Conservation (phyloP, 1,284 basidiomycete genomes). For the Rhodotorula mucilaginosa region DNA sequence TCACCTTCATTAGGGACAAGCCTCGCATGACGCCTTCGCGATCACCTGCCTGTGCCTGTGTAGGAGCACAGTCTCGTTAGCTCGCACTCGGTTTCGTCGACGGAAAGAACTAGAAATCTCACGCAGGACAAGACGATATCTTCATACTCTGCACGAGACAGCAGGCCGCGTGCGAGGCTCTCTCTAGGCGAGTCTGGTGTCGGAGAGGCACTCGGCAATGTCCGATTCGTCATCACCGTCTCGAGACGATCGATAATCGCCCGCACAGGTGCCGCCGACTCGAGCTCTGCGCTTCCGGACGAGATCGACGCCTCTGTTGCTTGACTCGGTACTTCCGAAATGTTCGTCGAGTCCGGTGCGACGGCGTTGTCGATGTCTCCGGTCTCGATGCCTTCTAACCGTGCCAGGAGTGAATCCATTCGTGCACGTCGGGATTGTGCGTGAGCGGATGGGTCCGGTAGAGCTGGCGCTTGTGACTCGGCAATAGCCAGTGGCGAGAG, state of each 20-base stretch:
- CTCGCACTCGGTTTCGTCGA: no score
- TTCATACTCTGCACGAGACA: slow-evolving; percentile 57
- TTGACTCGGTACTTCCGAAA: no score
- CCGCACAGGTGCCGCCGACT: background rate
- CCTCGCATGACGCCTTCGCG: slow-evolving; percentile 48
- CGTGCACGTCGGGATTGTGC: slow-evolving; percentile 12
- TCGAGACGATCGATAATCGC: slow-evolving; percentile 14
- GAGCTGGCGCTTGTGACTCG: slow-evolving; percentile 7
- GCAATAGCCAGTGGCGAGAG: slow-evolving; percentile 17
- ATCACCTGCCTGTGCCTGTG: slow-evolving; percentile 51
- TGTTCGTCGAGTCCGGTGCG: background rate
- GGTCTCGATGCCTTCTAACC: slow-evolving; percentile 18
- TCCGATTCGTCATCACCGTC: background rate
- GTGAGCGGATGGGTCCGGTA: slow-evolving; percentile 22
- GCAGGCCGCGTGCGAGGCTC: slow-evolving; percentile 44
- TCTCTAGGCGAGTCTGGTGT: background rate
- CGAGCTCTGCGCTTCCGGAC: no score
- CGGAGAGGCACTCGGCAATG: no score
- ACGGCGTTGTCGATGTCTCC: slow-evolving; percentile 1
- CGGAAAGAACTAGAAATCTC: background rate
- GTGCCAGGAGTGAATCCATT: slow-evolving; percentile 22
- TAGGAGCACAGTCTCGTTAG: slow-evolving; percentile 2
- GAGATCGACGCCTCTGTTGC: no score
- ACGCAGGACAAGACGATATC: slow-evolving; percentile 54
- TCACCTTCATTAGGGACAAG: slow-evolving; percentile 58